These are phyloP conservation scores for Ophiorrhiza pumila DNA, from an alignment of 257 asterid genomes.

Conservation along the genomic window DNA sequence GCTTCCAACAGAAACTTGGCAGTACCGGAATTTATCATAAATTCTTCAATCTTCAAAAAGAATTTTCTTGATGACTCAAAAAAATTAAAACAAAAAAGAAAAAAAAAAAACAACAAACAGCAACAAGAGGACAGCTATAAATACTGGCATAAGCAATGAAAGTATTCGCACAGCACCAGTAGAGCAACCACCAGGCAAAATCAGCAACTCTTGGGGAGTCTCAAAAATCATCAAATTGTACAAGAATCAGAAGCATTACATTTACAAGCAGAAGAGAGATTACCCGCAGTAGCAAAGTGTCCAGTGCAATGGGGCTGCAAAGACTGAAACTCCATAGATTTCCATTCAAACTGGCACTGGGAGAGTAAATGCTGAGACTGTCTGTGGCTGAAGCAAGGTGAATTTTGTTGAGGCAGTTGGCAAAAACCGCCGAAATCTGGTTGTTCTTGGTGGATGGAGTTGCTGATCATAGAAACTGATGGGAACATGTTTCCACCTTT, in stretches of 20 bases:
- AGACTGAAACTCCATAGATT: constrained; percentile 11
- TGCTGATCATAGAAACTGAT: constrained; percentile 11
- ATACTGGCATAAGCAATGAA: background rate
- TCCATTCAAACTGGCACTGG: background rate
- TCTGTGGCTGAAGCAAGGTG: constrained; percentile 10
- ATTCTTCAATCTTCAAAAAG: background rate
- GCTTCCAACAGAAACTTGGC: background rate
- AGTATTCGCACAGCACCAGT: background rate
- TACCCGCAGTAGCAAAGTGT: constrained; percentile 14
- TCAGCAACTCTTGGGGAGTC: background rate
- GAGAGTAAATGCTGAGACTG: constrained; percentile 9
- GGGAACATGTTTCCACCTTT: constrained; percentile 7
- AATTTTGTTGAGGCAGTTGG: constrained; percentile 1
- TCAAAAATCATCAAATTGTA: background rate
- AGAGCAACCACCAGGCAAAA: background rate
- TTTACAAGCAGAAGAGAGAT: background rate
- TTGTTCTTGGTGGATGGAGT: constrained; percentile 11
- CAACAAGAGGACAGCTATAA: background rate
- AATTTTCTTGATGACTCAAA: background rate
- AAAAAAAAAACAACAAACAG: background rate
- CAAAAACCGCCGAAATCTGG: background rate
- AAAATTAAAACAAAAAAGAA: background rate
- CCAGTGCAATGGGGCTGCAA: constrained; percentile 7
- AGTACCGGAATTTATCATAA: background rate
- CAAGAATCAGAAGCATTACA: background rate